These are phyloP conservation scores for Phialophora macrospora DNA, from an alignment of 2,329 filamentous ascomycete genomes.

Conservation along the genomic window DNA sequence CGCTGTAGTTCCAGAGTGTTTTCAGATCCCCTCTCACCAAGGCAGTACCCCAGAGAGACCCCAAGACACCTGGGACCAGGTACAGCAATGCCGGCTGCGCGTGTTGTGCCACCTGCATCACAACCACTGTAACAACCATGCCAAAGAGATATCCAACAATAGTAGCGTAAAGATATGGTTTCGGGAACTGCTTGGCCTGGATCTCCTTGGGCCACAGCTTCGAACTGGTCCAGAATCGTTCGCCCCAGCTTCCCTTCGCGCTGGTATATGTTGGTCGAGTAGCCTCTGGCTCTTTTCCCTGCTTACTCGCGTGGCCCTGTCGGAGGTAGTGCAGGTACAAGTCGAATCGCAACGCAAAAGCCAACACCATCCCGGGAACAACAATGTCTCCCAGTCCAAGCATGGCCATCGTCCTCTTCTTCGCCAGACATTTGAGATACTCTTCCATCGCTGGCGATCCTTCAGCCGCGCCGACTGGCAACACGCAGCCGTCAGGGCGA, in stretches of 20 bases:
- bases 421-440: conserved; percentile 36
- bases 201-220: conserved; percentile 43
- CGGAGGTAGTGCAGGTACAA: conserved; percentile 79
- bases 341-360: conserved; percentile 87
- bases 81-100: conserved; percentile 92
- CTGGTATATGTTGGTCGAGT: conserved; percentile 52
- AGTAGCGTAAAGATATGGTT: conserved; percentile 82
- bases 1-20: conserved; percentile 81
- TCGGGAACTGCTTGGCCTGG: conserved; percentile 66
- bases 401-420: conserved; percentile 64
- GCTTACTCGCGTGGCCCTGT: conserved; percentile 52
- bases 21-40: conserved; percentile 70
- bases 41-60: conserved; percentile 75
- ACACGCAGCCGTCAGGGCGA: conserved; percentile 52
- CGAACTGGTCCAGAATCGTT: conserved; percentile 73
- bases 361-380: conserved; percentile 88
- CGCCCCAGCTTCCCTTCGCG: conserved; percentile 77
- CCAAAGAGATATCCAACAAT: conserved; percentile 77
- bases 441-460: conserved; percentile 38
- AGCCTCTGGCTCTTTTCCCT: conserved; percentile 32
- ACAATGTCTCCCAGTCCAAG: conserved; percentile 94
- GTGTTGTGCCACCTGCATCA: conserved; percentile 77
- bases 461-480: conserved; percentile 49
- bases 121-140: conserved; percentile 74
- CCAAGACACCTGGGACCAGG: conserved; percentile 83